These are phyloP conservation scores for Lactifluus hygrophoroides DNA, from an alignment of 768 basidiomycete species.

Conservation along the genomic window DNA sequence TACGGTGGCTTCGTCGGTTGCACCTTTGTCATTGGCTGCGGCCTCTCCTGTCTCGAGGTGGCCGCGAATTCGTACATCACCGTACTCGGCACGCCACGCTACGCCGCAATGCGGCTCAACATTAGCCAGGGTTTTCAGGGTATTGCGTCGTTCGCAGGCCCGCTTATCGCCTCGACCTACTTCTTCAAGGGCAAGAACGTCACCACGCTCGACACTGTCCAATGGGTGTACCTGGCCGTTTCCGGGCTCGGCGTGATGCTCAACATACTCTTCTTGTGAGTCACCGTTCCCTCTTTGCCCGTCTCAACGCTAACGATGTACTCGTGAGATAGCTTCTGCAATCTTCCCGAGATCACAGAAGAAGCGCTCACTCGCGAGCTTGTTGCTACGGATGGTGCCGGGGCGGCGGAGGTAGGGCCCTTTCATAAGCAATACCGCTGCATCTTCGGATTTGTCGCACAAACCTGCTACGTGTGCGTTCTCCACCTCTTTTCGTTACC, in stretches of 20 bases:
- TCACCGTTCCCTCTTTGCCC: not conserved
- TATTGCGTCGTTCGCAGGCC: constrained; percentile 63
- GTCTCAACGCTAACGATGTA: not conserved
- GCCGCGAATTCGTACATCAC: constrained; percentile 77
- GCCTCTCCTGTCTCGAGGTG: constrained; percentile 58
- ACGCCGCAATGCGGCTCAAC: constrained; percentile 67
- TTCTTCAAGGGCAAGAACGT: constrained; percentile 64
- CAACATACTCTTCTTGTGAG: constrained; percentile 57
- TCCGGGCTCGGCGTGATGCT: constrained; percentile 53
- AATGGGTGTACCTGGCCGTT: constrained; percentile 63
- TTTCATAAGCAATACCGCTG: constrained; percentile 65
- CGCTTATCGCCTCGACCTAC: constrained; percentile 66
- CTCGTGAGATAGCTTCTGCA: constrained; percentile 42
- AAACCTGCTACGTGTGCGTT: constrained; percentile 55
- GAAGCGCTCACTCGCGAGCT: constrained; percentile 49
- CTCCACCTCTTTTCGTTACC: not conserved
- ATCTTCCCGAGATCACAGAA: constrained; percentile 62
- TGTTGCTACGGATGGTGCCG: constrained; percentile 32
- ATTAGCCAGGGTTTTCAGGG: constrained; percentile 79
- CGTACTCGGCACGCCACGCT: constrained; percentile 58
- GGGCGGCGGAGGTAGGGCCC: constrained; percentile 34
- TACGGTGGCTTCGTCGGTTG: constrained; percentile 71
- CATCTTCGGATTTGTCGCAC: constrained; percentile 66
- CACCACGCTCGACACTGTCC: constrained; percentile 53
- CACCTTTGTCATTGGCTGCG: constrained; percentile 64